Evolutionary conservation across 441 rosid genomes (phyloP), one percentile per base, ranked within the genome.

Genomic region (Populus hybrid): DNA sequence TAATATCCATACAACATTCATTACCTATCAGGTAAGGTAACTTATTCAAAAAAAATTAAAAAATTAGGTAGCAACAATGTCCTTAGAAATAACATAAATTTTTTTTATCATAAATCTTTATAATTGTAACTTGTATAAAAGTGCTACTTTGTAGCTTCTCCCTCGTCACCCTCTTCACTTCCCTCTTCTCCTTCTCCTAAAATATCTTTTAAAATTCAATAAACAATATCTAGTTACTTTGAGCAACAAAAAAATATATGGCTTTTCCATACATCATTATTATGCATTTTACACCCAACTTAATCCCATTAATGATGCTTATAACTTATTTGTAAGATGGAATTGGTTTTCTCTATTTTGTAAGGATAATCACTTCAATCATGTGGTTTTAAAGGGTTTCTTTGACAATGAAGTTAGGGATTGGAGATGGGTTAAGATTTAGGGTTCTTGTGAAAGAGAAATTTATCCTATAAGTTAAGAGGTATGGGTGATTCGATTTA

Each of bases 241-340:
- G 88, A 69, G 67, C 93, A 88, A 28, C 4, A 28, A 28, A 28
- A 28, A 28, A 28, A 2, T 28, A 2, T 91, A 80, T 90, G 93
- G 65, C 97, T 95, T 84, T 95, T 92, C 0, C 99, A 65, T 95
- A 95, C 98, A 94, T 95, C 95, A 94, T 87, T 0, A 92, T 78
- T 0, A 95, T 95, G 40, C 97, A 92, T 63, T 90, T 95, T 0
- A 78, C 84, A 67, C 98, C 97, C 80, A 88, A 18, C 76, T 89
- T 92, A 57, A 95, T 97, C 26, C 90, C 95, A 70, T 81, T 85
- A 10, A 95, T 85, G 87, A 20, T 78, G 85, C 70, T 90, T 92
- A 2, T 84, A 89, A 81, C 87, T 95, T 7, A 84, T 78, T 9
- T 88, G 91, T 80, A 94, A 70, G 73, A 84, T 84, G 7, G 95